Percentiles rank a stretch among this genome's conserved stretches.
phyloP scores from a whole-genome alignment of 306 rosid genomes.

The Lotus japonicus region DNA sequence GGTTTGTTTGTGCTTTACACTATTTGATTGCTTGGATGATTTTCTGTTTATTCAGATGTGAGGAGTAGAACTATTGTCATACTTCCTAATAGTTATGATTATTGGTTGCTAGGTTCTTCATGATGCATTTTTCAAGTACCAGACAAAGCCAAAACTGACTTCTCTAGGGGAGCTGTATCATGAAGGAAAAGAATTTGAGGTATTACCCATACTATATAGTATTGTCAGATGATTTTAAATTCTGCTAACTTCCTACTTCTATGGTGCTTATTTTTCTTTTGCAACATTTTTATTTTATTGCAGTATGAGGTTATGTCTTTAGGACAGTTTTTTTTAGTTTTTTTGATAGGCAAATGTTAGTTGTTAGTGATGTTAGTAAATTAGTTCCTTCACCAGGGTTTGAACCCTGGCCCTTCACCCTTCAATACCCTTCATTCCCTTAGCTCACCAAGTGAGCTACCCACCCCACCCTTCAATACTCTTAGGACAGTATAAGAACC shows the following conservation, averaged over 20 bases:
- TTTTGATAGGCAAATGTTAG: too few species aligned
- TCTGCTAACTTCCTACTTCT: not conserved
- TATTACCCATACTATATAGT: conserved; percentile 28
- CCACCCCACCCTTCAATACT: too few species aligned
- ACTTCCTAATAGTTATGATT: conserved; percentile 23
- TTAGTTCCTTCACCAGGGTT: too few species aligned
- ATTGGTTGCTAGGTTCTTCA: conserved; percentile 78
- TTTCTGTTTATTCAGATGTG: not conserved
- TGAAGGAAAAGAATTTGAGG: conserved; percentile 99
- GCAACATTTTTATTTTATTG: not conserved
- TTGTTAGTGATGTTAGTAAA: too few species aligned
- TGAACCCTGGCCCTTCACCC: too few species aligned
- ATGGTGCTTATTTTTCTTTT: not conserved
- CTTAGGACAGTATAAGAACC: not conserved
- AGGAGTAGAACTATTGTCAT: not conserved
- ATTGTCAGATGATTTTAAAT: not conserved
- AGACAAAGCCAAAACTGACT: too few species aligned
- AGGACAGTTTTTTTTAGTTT: too few species aligned
- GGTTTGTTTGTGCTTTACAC: conserved; percentile 39
- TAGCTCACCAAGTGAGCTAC: too few species aligned
- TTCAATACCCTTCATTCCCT: too few species aligned
- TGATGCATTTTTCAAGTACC: conserved; percentile 98
- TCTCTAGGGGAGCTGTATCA: too few species aligned
- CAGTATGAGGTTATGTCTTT: not conserved
- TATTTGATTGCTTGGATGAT: not conserved